Conservation (phyloP, 2,329 filamentous ascomycete genomes). For the Knoxdaviesia proteae region DNA sequence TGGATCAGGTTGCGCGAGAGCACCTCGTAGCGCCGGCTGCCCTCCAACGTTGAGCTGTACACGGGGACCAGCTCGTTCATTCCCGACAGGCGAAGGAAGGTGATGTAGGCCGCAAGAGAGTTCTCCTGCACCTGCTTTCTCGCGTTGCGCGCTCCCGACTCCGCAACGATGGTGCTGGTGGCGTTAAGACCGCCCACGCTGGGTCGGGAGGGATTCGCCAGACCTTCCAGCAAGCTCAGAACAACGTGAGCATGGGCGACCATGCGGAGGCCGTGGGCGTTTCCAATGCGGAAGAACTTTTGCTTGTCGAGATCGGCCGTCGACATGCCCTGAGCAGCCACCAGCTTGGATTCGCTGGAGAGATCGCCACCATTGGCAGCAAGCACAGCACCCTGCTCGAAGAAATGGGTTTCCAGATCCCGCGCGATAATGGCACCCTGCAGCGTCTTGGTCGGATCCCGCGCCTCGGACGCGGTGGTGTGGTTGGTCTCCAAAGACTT, state of each 20-base stretch:
- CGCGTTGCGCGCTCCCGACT: no score
- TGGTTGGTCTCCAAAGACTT: slow-evolving; percentile 34
- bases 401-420: slow-evolving; percentile 34
- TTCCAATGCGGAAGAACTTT: slow-evolving; percentile 31
- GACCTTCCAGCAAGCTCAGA: slow-evolving; percentile 42
- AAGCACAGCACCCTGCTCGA: slow-evolving; percentile 34
- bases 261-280: slow-evolving; percentile 46
- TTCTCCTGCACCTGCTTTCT: slow-evolving; percentile 40
- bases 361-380: slow-evolving; percentile 8
- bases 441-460: slow-evolving; percentile 49
- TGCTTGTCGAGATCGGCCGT: slow-evolving; percentile 16
- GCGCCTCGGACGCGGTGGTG: slow-evolving; percentile 35
- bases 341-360: slow-evolving; percentile 9
- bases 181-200: neutral
- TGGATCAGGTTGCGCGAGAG: slow-evolving; percentile 61
- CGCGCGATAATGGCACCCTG: slow-evolving; percentile 56
- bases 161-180: neutral
- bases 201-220: slow-evolving; percentile 13
- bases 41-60: slow-evolving; percentile 63
- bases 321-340: slow-evolving; percentile 9
- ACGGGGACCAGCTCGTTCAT: slow-evolving; percentile 65
- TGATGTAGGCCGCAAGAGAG: slow-evolving; percentile 63
- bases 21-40: slow-evolving; percentile 43
- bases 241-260: slow-evolving; percentile 46
- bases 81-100: slow-evolving; percentile 49